phyloP scores from a whole-genome alignment of 1,139 yeast species.

The Tardiomyces depauwii region DNA sequence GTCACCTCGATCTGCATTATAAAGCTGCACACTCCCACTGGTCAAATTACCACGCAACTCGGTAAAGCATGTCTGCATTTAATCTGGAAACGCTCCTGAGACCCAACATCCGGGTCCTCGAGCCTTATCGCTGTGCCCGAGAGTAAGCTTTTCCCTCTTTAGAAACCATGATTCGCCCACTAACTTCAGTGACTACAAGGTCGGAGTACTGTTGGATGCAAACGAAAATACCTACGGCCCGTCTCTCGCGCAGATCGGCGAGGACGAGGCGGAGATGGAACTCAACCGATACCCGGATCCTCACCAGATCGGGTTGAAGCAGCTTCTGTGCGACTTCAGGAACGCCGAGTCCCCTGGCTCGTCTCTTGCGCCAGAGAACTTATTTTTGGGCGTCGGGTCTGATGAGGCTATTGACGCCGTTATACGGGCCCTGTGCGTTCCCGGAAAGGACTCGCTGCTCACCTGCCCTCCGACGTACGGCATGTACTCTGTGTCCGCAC shows the following conservation, averaged over 20 bases:
- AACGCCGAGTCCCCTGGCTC: slow-evolving; percentile 29
- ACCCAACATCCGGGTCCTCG: slow-evolving; percentile 69
- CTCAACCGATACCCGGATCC: slow-evolving; percentile 96
- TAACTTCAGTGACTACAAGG: slow-evolving; percentile 48
- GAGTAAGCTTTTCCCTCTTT: slow-evolving; percentile 28
- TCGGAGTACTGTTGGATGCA: slow-evolving; percentile 83
- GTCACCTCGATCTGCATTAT: background rate
- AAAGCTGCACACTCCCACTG: background rate
- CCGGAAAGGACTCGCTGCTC: slow-evolving; percentile 71
- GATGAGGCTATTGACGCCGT: slow-evolving; percentile 91
- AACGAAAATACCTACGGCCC: slow-evolving; percentile 96
- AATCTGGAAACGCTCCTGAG: slow-evolving; percentile 54
- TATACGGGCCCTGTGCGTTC: slow-evolving; percentile 74
- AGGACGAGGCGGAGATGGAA: slow-evolving; percentile 32
- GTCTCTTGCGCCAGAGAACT: slow-evolving; percentile 47
- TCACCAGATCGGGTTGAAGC: slow-evolving; percentile 73
- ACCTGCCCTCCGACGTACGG: slow-evolving; percentile 96
- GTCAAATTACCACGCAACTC: no score
- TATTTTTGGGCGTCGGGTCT: slow-evolving; percentile 93
- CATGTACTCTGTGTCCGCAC: slow-evolving; percentile 88
- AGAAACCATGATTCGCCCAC: background rate
- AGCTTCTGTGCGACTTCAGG: slow-evolving; percentile 59
- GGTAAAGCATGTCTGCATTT: slow-evolving; percentile 29
- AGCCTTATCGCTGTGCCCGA: slow-evolving; percentile 93
- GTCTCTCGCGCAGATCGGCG: slow-evolving; percentile 36